A percentile compares a stretch with the other conserved stretches of the same genome.
These are phyloP conservation scores for Mentha longifolia DNA, from an alignment of 257 asterid genomes.

Conservation along the genomic window DNA sequence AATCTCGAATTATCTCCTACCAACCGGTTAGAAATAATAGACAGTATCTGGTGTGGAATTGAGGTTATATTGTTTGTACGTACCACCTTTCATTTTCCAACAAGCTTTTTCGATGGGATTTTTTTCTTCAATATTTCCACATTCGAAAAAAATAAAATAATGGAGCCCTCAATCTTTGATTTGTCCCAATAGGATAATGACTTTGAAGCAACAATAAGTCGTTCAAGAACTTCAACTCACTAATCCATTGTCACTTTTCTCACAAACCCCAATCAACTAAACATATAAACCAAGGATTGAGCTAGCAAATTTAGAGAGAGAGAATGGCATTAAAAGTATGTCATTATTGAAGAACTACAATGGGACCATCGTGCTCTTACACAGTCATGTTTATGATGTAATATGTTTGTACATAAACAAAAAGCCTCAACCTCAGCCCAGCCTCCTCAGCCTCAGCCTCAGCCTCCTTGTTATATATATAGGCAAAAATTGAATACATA, in stretches of 20 bases:
- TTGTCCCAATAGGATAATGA: too few species aligned
- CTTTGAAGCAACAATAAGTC: conserved; percentile 32
- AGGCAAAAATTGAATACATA: conserved; percentile 21
- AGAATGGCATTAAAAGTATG: conserved; percentile 30
- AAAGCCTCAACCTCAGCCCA: conserved; percentile 15
- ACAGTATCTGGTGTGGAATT: background rate
- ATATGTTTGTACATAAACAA: conserved; percentile 5
- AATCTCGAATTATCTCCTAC: too few species aligned
- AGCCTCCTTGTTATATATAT: conserved; percentile 26
- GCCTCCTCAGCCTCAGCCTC: too few species aligned
- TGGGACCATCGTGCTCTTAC: conserved; percentile 36
- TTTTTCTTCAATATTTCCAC: conserved; percentile 27
- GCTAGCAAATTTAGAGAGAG: background rate
- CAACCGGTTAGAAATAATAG: background rate
- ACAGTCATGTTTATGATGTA: conserved; percentile 14
- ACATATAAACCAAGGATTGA: background rate
- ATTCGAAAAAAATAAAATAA: conserved; percentile 16
- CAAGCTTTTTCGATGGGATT: conserved; percentile 37
- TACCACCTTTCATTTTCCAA: conserved; percentile 38
- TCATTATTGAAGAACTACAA: conserved; percentile 39
- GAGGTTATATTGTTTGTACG: background rate
- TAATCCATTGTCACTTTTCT: conserved; percentile 27
- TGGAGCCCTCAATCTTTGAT: too few species aligned
- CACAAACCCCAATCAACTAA: conserved; percentile 6
- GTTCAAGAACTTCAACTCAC: conserved; percentile 29